Base-by-base conservation (phyloP, 106 monocot species). In the Acorus gramineus region DNA sequence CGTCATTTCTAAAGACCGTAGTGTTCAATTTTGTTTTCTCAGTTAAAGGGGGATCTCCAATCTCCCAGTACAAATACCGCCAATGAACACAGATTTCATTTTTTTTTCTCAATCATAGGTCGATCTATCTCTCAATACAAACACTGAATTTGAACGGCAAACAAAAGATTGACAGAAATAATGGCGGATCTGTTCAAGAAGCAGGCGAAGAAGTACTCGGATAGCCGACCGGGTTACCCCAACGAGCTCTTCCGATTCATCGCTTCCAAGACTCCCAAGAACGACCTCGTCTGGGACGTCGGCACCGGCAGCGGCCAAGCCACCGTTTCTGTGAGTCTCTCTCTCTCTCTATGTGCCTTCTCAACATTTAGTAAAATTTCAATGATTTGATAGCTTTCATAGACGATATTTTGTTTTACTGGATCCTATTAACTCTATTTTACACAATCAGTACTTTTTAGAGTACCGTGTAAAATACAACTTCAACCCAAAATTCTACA, bases 301-400 rank as follows among this genome's bases (percentile, higher is more conserved):
- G 89, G 84, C 74, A 93, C 93, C 66, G 93, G 89, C 45, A 89
- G 70, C 79, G 93, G 93, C 45, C 89, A 94, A 65, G 89, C 89
- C 8, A 84, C 84, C 10, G 72, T 77, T 6, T 43, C 79, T 3
- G 92, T 92, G 73, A 66, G 75, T 10, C 46, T 42, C 11, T 44
- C 57, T 14, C 46, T 46, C 53, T 50, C 62, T 49, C 46, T 50
- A 12, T 49, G 3, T 1, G 66, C 4, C 55, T 9, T 58, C 49
- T 57, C 10, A 7, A 5, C 6, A 5, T 63, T 50, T 7, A 42
- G 63, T 11, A 49, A 7, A 2, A 3, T 2, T 6, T 52, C 11
- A 28, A 65, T 8, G 6, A 4, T 4, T 10, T 62, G 10, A 3
- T 14, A 11, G 62, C 11, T 4, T 11, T 47, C 4, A 4, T 7